A percentile compares a stretch with the other conserved stretches of the same genome.
These are phyloP conservation scores for Penstemon newberryi DNA, from an alignment of 257 asterid genomes.

Conservation along the genomic window DNA sequence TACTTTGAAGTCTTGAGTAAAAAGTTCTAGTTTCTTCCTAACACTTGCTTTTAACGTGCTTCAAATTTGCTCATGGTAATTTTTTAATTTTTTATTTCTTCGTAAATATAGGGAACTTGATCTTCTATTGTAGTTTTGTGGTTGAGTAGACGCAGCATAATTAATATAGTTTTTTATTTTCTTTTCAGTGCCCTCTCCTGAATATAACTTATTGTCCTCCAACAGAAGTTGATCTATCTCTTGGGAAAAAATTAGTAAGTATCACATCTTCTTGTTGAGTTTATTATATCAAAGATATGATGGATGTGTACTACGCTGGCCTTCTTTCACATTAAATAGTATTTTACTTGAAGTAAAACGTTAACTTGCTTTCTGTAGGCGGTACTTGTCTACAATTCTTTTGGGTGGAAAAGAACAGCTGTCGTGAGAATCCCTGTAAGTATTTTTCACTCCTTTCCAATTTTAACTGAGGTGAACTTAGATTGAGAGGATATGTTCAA, in stretches of 20 bases:
- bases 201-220: slow-evolving; percentile 88
- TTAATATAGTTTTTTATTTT: slow-evolving; percentile 30
- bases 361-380: slow-evolving; percentile 44
- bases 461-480: not conserved
- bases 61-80: slow-evolving; percentile 17
- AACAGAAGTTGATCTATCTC: slow-evolving; percentile 72
- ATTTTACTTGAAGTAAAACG: slow-evolving; percentile 7
- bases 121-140: slow-evolving; percentile 11
- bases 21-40: slow-evolving; percentile 4
- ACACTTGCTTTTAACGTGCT: not conserved
- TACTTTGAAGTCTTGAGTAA: not conserved
- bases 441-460: slow-evolving; percentile 21
- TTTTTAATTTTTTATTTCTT: not conserved
- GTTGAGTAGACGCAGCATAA: slow-evolving; percentile 10
- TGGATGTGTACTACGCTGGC: not conserved
- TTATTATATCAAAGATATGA: not conserved
- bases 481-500: not conserved
- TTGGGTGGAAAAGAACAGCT: slow-evolving; percentile 86
- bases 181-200: slow-evolving; percentile 81
- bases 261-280: slow-evolving; percentile 7
- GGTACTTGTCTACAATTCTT: slow-evolving; percentile 79
- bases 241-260: slow-evolving; percentile 73
- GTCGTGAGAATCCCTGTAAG: slow-evolving; percentile 91
- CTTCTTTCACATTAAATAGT: not conserved
- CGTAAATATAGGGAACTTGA: slow-evolving; percentile 8